A percentile compares a stretch with the other conserved stretches of the same genome.
Conservation (phyloP, 129 eudicot species). For the Helichrysum umbraculigerum region DNA sequence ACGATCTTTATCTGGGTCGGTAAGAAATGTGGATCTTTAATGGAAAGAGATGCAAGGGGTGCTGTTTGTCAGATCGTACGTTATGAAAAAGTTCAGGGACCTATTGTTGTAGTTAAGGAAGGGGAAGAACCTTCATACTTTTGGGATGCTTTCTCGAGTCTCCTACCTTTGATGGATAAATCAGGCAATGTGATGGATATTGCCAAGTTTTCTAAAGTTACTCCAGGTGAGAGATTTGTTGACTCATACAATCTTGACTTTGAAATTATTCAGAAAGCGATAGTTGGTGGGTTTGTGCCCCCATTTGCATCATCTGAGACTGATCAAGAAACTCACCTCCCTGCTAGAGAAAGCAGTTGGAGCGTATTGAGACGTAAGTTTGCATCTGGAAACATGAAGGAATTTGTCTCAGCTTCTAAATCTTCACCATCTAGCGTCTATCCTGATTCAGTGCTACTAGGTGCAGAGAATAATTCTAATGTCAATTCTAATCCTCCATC, state of each 20-base stretch:
- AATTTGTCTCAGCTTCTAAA: slow-evolving; percentile 61
- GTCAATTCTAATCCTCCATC: slow-evolving; percentile 12
- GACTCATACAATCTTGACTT: slow-evolving; percentile 56
- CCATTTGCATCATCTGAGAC: slow-evolving; percentile 70
- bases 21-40: slow-evolving; percentile 52
- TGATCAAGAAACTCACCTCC: slow-evolving; percentile 74
- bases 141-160: slow-evolving; percentile 61
- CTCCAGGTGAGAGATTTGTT: slow-evolving; percentile 55
- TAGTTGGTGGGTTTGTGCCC: slow-evolving; percentile 69
- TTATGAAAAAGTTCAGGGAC: slow-evolving; percentile 64
- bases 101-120: slow-evolving; percentile 52
- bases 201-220: slow-evolving; percentile 29
- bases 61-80: slow-evolving; percentile 74
- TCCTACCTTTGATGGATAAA: slow-evolving; percentile 50
- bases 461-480: slow-evolving; percentile 21
- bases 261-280: slow-evolving; percentile 78
- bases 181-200: slow-evolving; percentile 32
- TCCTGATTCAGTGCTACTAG: slow-evolving; percentile 43
- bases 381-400: slow-evolving; percentile 66
- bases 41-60: slow-evolving; percentile 74
- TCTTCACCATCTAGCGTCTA: slow-evolving; percentile 48
- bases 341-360: slow-evolving; percentile 87
- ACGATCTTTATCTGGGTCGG: slow-evolving; percentile 76
- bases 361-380: slow-evolving; percentile 68
- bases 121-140: slow-evolving; percentile 72